Base-by-base conservation (phyloP, 129 eudicot species). In the Logfia minima region DNA sequence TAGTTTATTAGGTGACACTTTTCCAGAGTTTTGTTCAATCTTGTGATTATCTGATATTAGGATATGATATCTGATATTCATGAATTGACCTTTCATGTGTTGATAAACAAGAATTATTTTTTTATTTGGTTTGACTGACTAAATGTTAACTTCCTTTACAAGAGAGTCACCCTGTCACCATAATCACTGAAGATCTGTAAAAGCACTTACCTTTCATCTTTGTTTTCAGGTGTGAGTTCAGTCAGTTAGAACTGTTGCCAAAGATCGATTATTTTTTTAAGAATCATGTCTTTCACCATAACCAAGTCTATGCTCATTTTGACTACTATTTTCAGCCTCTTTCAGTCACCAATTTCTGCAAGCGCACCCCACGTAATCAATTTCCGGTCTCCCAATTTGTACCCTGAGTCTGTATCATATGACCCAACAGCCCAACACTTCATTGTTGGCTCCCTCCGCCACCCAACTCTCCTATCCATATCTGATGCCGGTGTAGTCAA, bases 401-500 rank as follows among this genome's bases (percentile, higher is more conserved):
- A 86, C 81, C 99, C 99, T 0, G 93, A 87, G 70, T 89, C 96
- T 70, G 21, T 89, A 39, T 13, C 90, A 21, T 94, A 85, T 83
- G 99, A 94, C 79, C 87, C 87, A 4, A 70, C 65, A 0, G 84
- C 84, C 62, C 96, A 91, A 4, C 97, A 91, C 89, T 94, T 94
- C 87, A 60, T 94, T 22, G 85, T 87, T 76, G 86, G 89, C 39
- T 89, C 97, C 48, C 88, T 89, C 79, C 90, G 82, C 70, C 74
- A 66, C 72, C 87, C 80, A 8, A 71, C 81, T n/a, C 76, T 91
- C 75, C 81, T 78, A 64, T 86, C 96, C 56, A 66, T 94, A 84
- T 90, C 99, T 41, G 98, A 91, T 71, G 96, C 97, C 66, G 96
- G 90, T 82, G 89, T 91, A 29, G 85, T 75, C 77, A 74, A 77